Base-by-base conservation (phyloP, 164 flowering plant species). In the Aristolochia fimbriata region DNA sequence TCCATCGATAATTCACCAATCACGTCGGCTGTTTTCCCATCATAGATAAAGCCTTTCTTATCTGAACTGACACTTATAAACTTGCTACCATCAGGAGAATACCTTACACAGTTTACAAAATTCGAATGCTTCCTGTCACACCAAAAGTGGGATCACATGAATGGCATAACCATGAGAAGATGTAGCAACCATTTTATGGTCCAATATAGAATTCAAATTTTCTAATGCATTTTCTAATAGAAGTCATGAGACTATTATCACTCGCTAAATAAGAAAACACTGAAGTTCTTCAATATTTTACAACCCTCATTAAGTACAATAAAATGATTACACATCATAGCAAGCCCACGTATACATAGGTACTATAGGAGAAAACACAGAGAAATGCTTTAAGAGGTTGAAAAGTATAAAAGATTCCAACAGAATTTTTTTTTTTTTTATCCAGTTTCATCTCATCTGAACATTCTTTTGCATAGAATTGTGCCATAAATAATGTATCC, bases 41-140 rank as follows among this genome's bases (percentile, higher is more conserved):
- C 96, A 80, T 73, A 91, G 45, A 94, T 20, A 51, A 88, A 64
- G 41, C 99, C 97, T 68, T 77, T 90, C 65, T 91, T 94, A 64
- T 94, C 99, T 64, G 99, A 94, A 71, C 99, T 85, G 45, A 94
- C 99, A 78, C 64, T 88, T 51, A 94, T 86, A 61, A 94, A 83
- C 73, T 82, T 94, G 75, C 75, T 91, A 12, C 99, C 99, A 80
- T 94, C 96, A 21, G 97, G 96, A 59, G 95, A 85, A 77, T 80
- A 94, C 64, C 99, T 81, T 55, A 88, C 69, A 68, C 99, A 91
- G 57, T 94, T 91, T 57, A 86, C 99, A 63, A 91, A 94, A 75
- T 91, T 94, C 65, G 95, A 78, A 74, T 94, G 99, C 57, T 80
- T 86, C 87, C 99, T 93, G 81, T 70, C 75, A 48, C 63, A 54